These are phyloP conservation scores for Lodderomyces orthopsilosis DNA, from an alignment of 1,139 yeast genomes.

Conservation along the genomic window DNA sequence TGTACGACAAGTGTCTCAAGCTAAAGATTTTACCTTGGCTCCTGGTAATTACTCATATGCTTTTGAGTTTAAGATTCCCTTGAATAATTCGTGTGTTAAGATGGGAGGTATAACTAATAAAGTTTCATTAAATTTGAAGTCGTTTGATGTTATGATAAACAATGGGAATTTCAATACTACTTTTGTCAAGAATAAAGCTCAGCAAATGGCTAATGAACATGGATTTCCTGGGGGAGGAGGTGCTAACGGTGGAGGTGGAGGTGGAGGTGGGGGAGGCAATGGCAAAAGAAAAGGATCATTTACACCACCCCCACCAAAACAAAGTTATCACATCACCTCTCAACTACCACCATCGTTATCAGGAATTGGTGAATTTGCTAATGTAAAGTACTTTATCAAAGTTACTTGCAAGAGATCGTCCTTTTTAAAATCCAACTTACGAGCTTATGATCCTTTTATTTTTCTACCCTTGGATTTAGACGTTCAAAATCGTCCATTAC, in stretches of 20 bases:
- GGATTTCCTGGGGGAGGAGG: not conserved
- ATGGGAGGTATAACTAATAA: slow-evolving; percentile 42
- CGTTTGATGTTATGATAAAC: slow-evolving; percentile 31
- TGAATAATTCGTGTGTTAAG: slow-evolving; percentile 47
- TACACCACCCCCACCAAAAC: slow-evolving; percentile 13
- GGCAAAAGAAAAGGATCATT: slow-evolving; percentile 3
- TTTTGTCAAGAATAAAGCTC: slow-evolving; percentile 23
- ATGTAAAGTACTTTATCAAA: slow-evolving; percentile 53
- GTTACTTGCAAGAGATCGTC: slow-evolving; percentile 59
- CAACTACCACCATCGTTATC: slow-evolving; percentile 58
- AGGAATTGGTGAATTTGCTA: slow-evolving; percentile 46
- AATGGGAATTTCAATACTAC: slow-evolving; percentile 32
- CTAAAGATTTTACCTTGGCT: slow-evolving; percentile 56
- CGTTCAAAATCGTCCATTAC: slow-evolving; percentile 23
- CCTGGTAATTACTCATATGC: slow-evolving; percentile 61
- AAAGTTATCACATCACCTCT: slow-evolving; percentile 36
- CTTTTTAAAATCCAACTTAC: slow-evolving; percentile 47
- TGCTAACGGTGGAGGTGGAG: not conserved
- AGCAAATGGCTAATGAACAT: slow-evolving; percentile 14
- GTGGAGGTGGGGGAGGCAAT: not conserved
- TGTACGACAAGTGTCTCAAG: slow-evolving; percentile 44
- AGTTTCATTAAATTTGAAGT: slow-evolving; percentile 32
- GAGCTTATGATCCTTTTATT: slow-evolving; percentile 49
- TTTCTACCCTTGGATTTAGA: slow-evolving; percentile 53
- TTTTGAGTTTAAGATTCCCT: slow-evolving; percentile 55